Conservation (phyloP, 345 rosid genomes). For the Eucalyptus sp. region DNA sequence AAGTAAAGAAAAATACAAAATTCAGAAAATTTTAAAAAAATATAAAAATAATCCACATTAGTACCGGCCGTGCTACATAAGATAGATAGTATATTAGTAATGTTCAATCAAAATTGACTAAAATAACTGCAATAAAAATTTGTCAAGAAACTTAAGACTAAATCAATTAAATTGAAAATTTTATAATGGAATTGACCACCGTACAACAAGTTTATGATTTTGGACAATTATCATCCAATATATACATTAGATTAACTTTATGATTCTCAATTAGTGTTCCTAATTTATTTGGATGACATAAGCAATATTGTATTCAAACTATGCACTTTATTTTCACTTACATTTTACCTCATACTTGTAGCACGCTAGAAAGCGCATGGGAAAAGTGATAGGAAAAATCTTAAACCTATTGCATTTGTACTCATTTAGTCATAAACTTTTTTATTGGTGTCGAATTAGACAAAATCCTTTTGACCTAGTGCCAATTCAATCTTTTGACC, state of each 20-base stretch:
- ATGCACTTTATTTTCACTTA: background rate
- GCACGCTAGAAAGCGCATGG: background rate
- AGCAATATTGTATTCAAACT: background rate
- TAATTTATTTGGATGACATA: background rate
- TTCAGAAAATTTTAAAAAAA: background rate
- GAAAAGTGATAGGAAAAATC: no score
- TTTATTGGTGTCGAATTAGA: no score
- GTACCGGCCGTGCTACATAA: fast-evolving
- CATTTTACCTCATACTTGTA: background rate
- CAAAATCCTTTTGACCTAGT: no score
- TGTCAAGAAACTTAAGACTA: background rate
- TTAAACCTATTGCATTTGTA: no score
- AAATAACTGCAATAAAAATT: background rate
- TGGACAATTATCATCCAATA: background rate
- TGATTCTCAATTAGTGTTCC: background rate
- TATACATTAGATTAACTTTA: background rate
- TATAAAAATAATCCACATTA: background rate
- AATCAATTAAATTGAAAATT: background rate
- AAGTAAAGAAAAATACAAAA: background rate
- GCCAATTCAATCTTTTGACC: background rate
- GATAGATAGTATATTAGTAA: background rate
- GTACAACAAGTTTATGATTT: background rate
- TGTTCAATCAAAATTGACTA: fast-evolving
- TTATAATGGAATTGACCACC: background rate
- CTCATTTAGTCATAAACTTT: no score